These are phyloP conservation scores for Periconia digitata DNA, from an alignment of 2,329 filamentous ascomycete species.

Conservation along the genomic window DNA sequence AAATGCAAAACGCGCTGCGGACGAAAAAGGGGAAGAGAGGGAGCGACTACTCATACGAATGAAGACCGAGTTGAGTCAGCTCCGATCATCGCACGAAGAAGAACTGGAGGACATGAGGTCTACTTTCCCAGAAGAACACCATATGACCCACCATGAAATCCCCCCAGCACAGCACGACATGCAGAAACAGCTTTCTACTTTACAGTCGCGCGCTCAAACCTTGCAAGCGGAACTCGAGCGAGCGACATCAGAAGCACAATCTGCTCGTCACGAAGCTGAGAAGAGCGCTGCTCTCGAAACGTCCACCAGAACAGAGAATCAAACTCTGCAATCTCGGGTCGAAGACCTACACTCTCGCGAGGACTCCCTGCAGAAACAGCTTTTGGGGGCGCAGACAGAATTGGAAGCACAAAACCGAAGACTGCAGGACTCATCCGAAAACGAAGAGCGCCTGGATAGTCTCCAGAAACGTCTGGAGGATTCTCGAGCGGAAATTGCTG, in stretches of 20 bases:
- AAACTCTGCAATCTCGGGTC: slow-evolving; percentile 14
- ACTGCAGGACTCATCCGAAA: slow-evolving; percentile 24
- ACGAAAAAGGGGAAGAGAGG: slow-evolving; percentile 14
- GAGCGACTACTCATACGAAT: slow-evolving; percentile 15
- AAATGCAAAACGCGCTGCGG: slow-evolving; percentile 18
- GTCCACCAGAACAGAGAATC: slow-evolving; percentile 10
- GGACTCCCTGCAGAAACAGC: slow-evolving; percentile 23
- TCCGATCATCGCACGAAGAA: slow-evolving; percentile 14
- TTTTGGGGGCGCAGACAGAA: slow-evolving; percentile 29
- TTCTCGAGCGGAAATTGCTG: slow-evolving; percentile 5
- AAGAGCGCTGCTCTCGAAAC: slow-evolving; percentile 11
- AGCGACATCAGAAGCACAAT: slow-evolving; percentile 28
- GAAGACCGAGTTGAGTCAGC: slow-evolving; percentile 17
- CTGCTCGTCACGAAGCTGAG: slow-evolving; percentile 25
- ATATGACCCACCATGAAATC: slow-evolving; percentile 3
- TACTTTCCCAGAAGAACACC: slow-evolving; percentile 2
- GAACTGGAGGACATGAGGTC: slow-evolving; percentile 11
- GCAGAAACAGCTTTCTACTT: slow-evolving; percentile 20
- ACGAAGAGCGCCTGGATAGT: slow-evolving; percentile 22
- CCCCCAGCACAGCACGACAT: slow-evolving; percentile 14
- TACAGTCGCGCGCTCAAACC: slow-evolving; percentile 27
- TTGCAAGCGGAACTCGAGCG: slow-evolving; percentile 28
- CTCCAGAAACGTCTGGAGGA: slow-evolving; percentile 23
- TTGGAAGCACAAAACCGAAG: slow-evolving; percentile 27
- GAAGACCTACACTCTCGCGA: slow-evolving; percentile 26